Evolutionary conservation across 2,329 filamentous ascomycete genomes (phyloP).

Genomic region (Dactylellina leptospora): DNA sequence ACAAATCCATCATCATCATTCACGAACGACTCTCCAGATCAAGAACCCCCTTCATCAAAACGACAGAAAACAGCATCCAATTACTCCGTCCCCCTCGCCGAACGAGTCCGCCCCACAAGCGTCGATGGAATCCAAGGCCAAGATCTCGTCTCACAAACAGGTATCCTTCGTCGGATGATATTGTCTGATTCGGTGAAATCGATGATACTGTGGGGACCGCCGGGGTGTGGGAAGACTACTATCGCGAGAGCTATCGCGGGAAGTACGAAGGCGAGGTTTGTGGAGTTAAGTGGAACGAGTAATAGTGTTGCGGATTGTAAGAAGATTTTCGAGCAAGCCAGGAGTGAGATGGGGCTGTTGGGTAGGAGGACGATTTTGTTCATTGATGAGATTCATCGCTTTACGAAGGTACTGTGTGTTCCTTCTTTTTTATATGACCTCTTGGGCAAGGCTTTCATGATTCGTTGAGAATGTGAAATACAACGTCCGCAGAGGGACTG

Average conservation of each 20-base stretch:
- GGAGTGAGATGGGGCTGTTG: conserved; percentile 79
- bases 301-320: conserved; percentile 81
- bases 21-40: conserved; percentile 42
- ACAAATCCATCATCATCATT: conserved; percentile 15
- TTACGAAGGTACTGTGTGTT: conserved; percentile 41
- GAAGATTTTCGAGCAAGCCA: conserved; percentile 64
- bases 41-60: conserved; percentile 50
- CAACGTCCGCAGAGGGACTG: too few species aligned
- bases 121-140: conserved; percentile 91
- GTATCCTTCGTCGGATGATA: conserved; percentile 86
- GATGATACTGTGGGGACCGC: conserved; percentile 91
- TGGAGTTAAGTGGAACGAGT: conserved; percentile 94
- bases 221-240: conserved; percentile 86
- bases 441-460: neutral
- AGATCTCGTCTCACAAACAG: conserved; percentile 83
- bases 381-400: conserved; percentile 88
- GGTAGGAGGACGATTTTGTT: conserved; percentile 95
- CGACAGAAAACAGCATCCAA: conserved; percentile 56
- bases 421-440: neutral
- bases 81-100: conserved; percentile 82
- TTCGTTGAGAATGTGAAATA: too few species aligned
- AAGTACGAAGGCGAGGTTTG: conserved; percentile 82
- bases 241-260: conserved; percentile 90
- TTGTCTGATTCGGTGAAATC: conserved; percentile 86
- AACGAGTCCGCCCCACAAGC: conserved; percentile 86